phyloP scores from a whole-genome alignment of 768 basidiomycete species.

The Lentinula detonsa region DNA sequence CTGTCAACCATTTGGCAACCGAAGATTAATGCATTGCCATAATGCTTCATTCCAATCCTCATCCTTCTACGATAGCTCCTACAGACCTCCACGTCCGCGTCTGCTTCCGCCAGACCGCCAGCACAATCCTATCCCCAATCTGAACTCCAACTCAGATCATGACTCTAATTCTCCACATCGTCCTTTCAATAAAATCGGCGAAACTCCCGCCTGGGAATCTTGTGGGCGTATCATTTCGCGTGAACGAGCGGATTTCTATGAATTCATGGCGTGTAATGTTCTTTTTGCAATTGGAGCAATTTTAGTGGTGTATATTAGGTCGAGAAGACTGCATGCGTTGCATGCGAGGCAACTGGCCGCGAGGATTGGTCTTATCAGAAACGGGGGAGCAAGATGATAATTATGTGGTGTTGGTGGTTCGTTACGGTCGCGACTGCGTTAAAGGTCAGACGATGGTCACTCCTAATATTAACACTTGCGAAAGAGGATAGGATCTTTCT shows the following conservation, averaged over 20 bases:
- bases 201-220: conserved; percentile 85
- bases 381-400: conserved; percentile 18
- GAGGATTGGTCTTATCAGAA: conserved; percentile 67
- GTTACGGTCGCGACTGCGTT: background rate
- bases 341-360: conserved; percentile 83
- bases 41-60: conserved; percentile 24
- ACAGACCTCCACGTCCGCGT: conserved; percentile 6
- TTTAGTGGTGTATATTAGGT: conserved; percentile 60
- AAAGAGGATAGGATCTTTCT: no score
- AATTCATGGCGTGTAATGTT: conserved; percentile 84
- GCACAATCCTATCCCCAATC: conserved; percentile 3
- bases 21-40: conserved; percentile 80
- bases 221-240: conserved; percentile 80
- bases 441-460: no score
- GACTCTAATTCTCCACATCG: background rate
- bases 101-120: conserved; percentile 5
- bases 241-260: conserved; percentile 85
- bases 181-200: conserved; percentile 27
- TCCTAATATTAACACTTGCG: background rate
- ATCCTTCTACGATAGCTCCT: conserved; percentile 11
- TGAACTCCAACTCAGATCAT: background rate
- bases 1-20: conserved; percentile 94
- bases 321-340: conserved; percentile 58
- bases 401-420: background rate
- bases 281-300: conserved; percentile 64